Base-by-base conservation (phyloP, 2,329 filamentous ascomycete species). In the Phialophora macrospora region DNA sequence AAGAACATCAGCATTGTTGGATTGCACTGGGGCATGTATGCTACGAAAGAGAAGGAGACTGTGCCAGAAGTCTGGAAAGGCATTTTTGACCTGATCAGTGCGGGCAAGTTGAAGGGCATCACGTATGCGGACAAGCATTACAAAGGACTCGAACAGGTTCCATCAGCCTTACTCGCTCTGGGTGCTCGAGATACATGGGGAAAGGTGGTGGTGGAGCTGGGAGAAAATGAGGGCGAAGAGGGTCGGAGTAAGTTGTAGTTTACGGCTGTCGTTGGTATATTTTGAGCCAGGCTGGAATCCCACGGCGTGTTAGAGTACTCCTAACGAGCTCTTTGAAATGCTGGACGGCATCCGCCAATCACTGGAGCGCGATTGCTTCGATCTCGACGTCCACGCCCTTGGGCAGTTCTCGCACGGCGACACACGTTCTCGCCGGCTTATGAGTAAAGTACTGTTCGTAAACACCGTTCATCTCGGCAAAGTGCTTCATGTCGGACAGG, bases 1-100 rank as follows among this genome's bases (percentile, higher is more conserved):
- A 98, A 97, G 85, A 97, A 97, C 77, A 94, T 97, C 69, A 90
- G 88, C 69, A 82, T 98, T 12, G 90, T 97, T 1, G 94, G 94
- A 1, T 81, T 97, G 73, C 91, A 96, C 80, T 98, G 94, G 94
- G 94, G 94, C 12, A 88, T 67, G 64, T 97, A 97, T 79, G 81
- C 88, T 0, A 83, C 83, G 52, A 86, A 90, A 71, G 90, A 97
- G 80, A 86, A 83, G 24, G 86, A 89, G 74, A 88, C 84, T 54
- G 86, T 95, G 4, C 82, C 84, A 7, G 77, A 80, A 24, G 93
- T 97, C 0, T 98, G 94, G 94, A 80, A 89, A 57, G 93, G 90
- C 0, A 87, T 98, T 69, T 91, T 91, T 75, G 83, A 87, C 71
- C 79, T 98, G 63, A 90, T 98, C 68, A 84, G 85, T 56, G 80